These are phyloP conservation scores for Ceratonia siliqua DNA, from an alignment of 306 rosid species.

Conservation along the genomic window DNA sequence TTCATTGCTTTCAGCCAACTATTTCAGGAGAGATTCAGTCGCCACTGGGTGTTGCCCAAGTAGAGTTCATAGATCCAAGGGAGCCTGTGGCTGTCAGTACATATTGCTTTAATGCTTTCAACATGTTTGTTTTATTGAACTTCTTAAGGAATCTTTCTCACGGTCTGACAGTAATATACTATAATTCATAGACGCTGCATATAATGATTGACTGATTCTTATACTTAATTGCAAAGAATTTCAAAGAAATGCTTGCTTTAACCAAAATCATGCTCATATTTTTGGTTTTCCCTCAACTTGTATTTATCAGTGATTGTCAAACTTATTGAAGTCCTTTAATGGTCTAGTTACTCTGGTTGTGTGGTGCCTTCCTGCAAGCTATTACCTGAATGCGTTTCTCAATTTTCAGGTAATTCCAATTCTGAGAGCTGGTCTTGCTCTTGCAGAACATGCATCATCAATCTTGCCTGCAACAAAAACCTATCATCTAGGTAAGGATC, in stretches of 20 bases:
- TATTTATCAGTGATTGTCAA: neutral
- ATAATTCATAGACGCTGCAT: neutral
- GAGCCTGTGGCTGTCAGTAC: slow-evolving; percentile 81
- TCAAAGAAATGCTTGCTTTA: neutral
- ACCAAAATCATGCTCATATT: slow-evolving; percentile 12
- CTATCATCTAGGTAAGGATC: slow-evolving; percentile 80
- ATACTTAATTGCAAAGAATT: slow-evolving; percentile 1
- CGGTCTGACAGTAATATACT: neutral
- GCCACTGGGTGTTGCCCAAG: slow-evolving; percentile 83
- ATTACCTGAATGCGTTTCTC: slow-evolving; percentile 34
- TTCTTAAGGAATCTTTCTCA: neutral
- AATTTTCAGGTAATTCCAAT: slow-evolving; percentile 81
- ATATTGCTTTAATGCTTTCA: slow-evolving; percentile 22
- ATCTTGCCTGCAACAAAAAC: slow-evolving; percentile 83
- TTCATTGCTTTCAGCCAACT: slow-evolving; percentile 63
- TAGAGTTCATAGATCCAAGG: slow-evolving; percentile 91
- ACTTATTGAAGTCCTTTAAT: neutral
- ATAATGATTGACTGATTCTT: neutral
- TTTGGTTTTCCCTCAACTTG: neutral
- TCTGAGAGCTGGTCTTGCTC: slow-evolving; percentile 91
- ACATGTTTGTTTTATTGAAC: slow-evolving; percentile 6
- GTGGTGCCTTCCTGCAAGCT: slow-evolving; percentile 29
- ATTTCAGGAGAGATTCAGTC: slow-evolving; percentile 86
- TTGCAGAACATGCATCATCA: slow-evolving; percentile 77
- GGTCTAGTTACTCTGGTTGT: slow-evolving; percentile 1